phyloP scores from a whole-genome alignment of 148 eudicot genomes.

The Rhododendron mucronatum region DNA sequence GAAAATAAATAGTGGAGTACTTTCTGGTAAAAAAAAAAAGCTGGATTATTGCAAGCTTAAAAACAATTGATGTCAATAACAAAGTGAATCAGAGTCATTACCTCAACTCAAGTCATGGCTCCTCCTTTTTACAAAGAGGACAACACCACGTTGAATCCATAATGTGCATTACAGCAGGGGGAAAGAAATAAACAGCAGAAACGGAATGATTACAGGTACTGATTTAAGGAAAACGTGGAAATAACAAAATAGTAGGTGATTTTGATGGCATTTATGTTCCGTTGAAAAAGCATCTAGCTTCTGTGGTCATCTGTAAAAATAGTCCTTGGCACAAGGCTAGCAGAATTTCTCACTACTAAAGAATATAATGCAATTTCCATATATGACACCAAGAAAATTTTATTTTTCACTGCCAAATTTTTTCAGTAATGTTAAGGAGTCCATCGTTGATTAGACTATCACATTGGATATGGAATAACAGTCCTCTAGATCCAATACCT shows the following conservation, averaged over 20 bases:
- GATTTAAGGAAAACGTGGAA: neutral
- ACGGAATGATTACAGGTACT: neutral
- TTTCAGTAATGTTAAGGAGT: neutral
- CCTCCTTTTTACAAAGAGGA: neutral
- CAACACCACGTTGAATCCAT: neutral
- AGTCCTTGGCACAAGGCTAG: neutral
- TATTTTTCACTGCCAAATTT: neutral
- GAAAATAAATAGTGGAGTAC: neutral
- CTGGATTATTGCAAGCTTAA: neutral
- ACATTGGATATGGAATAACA: neutral
- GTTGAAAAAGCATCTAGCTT: neutral
- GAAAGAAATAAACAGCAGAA: neutral
- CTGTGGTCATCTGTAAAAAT: neutral
- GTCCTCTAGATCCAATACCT: neutral
- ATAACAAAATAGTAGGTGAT: neutral
- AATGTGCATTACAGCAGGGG: neutral
- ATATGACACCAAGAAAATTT: neutral
- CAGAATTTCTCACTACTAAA: neutral
- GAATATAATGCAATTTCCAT: neutral
- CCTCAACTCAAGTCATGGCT: neutral
- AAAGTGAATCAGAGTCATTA: neutral
- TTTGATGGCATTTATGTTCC: neutral
- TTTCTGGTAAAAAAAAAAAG: neutral
- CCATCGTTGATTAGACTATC: neutral
- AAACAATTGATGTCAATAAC: neutral